Base-by-base conservation (phyloP, 306 rosid species). In the Neltuma alba region DNA sequence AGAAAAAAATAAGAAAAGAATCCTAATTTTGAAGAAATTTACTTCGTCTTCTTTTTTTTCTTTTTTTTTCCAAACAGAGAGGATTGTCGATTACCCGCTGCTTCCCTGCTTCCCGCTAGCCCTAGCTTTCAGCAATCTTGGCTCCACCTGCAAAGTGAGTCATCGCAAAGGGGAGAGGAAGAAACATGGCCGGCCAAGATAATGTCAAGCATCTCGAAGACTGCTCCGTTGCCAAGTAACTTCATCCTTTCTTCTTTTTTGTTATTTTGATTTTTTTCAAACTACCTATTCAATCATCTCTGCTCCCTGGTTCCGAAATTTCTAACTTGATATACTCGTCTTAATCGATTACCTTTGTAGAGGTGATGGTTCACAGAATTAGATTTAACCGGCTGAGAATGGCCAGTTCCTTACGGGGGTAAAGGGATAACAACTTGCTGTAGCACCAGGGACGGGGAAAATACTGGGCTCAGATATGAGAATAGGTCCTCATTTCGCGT, bases 141-240 rank as follows among this genome's bases (percentile, higher is more conserved):
- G 27, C 71, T n/a, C 71, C 47, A n/a, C n/a, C 44, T 34, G 14
- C 47, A 18, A 58, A 58, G 10, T 7, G 58, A 4, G 30, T 10
- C 8, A 34, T 34, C 11, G 9, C 40, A 13, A 9, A n/a, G n/a
- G 14, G 44, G n/a, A 63, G 70, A 34, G 27, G 37, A 6, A 4
- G 27, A 66, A 20, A 40, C 78, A 94, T 92, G 99, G 91, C 83
- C 58, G 76, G 85, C 68, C 88, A 94, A 83, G 99, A 91, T 77
- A 78, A 75, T 41, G 96, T 90, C 20, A 94, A 94, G 87, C 91
- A 94, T 61, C 88, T 92, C 60, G 97, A 89, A 79, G 97, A 94
- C 20, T 92, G 99, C 81, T 91, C 99, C 1, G 97, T 94, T 71
- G 83, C 97, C 83, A 92, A 94, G 97, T 92, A 21, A 82, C 92